phyloP scores from a whole-genome alignment of 2,329 filamentous ascomycete species.

The Exophiala sp. region DNA sequence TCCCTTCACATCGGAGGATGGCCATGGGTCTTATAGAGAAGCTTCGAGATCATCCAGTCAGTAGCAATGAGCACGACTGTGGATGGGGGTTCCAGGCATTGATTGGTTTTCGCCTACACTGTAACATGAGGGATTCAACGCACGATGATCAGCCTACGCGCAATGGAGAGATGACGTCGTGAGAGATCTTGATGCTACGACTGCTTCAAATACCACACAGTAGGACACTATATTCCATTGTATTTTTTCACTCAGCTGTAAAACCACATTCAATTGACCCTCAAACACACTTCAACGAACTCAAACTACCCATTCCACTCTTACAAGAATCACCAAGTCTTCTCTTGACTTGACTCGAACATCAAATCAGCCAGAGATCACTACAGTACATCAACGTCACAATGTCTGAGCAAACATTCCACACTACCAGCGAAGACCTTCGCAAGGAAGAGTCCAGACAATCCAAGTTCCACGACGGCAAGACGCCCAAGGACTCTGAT shows the following conservation, averaged over 20 bases:
- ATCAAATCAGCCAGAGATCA: background rate
- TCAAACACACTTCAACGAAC: background rate
- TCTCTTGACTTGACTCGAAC: background rate
- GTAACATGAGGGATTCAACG: background rate
- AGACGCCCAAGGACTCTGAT: constrained; percentile 41
- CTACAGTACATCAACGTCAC: background rate
- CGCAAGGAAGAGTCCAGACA: constrained; percentile 44
- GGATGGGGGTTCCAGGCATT: background rate
- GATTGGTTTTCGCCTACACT: background rate
- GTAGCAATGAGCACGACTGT: background rate
- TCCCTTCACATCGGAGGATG: background rate
- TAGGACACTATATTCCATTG: background rate
- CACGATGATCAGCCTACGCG: background rate
- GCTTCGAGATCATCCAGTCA: background rate
- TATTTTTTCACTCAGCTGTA: background rate
- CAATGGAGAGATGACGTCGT: background rate
- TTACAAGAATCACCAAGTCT: background rate
- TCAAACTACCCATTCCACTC: background rate
- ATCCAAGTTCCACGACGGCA: constrained; percentile 38
- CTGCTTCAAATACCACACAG: background rate
- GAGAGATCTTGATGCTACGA: background rate
- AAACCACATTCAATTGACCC: background rate
- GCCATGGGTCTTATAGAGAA: background rate
- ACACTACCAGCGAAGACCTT: constrained; percentile 46
- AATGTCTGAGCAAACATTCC: constrained; percentile 38